Evolutionary conservation across 2,329 filamentous ascomycete genomes (phyloP).

Genomic region (Talaromyces sp.): DNA sequence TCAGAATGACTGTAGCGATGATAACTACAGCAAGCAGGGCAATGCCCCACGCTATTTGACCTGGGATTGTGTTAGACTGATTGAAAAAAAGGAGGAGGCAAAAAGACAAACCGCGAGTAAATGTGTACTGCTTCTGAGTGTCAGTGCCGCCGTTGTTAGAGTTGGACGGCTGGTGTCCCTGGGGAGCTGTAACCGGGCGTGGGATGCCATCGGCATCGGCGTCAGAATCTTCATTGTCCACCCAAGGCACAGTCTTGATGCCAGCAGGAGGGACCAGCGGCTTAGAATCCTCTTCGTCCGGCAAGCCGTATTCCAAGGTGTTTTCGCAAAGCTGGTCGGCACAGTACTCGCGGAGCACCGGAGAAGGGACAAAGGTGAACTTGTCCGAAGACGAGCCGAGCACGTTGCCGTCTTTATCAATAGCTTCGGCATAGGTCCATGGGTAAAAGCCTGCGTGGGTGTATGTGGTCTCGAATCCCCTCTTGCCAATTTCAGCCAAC

Average conservation of each 20-base stretch:
- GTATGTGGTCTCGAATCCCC: constrained; percentile 36
- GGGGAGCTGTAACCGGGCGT: background rate
- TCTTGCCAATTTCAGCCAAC: constrained; percentile 25
- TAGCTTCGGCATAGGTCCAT: constrained; percentile 32
- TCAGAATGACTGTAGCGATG: background rate
- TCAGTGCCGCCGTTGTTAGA: background rate
- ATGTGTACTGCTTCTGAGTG: background rate
- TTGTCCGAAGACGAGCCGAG: constrained; percentile 29
- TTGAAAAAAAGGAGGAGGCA: background rate
- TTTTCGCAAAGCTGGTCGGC: constrained; percentile 24
- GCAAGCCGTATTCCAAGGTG: constrained; percentile 23
- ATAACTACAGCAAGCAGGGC: background rate
- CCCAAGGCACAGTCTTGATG: background rate
- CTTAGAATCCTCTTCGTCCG: constrained; percentile 21
- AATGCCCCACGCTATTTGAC: background rate
- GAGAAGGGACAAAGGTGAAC: constrained; percentile 33
- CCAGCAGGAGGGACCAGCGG: constrained; percentile 23
- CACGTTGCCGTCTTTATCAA: constrained; percentile 26
- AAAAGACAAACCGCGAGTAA: background rate
- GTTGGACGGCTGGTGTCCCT: background rate
- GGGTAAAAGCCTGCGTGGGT: constrained; percentile 23
- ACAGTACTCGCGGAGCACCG: constrained; percentile 28
- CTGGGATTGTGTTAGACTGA: background rate
- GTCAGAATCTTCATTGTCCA: background rate
- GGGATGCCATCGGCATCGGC: background rate